Conservation (phyloP, 208 protist genomes). For the Crithidia mellificae region DNA sequence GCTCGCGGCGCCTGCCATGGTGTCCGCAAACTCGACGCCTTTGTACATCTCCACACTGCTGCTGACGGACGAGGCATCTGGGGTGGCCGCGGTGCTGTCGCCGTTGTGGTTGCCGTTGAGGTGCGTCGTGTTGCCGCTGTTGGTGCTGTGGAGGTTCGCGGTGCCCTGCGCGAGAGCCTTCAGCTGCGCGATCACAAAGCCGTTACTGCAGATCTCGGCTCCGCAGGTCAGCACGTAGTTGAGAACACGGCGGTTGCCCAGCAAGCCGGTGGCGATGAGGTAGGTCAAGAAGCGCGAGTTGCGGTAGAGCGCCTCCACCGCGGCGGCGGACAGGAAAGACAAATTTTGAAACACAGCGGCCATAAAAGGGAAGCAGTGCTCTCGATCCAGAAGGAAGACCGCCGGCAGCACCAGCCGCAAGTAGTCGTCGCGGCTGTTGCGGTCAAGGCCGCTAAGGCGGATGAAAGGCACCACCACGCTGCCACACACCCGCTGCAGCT, state of each 20-base stretch:
- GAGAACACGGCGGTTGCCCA: conserved; percentile 17
- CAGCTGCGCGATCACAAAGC: conserved; percentile 48
- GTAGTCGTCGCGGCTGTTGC: conserved; percentile 15
- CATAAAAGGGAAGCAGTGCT: conserved; percentile 51
- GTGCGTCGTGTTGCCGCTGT: neutral
- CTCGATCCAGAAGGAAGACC: conserved; percentile 47
- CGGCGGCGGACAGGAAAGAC: conserved; percentile 7
- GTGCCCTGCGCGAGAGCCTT: conserved; percentile 16
- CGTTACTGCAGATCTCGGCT: conserved; percentile 46
- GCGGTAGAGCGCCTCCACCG: conserved; percentile 44
- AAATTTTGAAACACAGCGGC: conserved; percentile 27
- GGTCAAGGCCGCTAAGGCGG: conserved; percentile 9
- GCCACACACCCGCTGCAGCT: conserved; percentile 12
- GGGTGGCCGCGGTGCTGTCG: neutral
- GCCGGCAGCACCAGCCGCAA: conserved; percentile 42
- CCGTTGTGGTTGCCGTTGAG: neutral
- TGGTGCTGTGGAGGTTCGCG: neutral
- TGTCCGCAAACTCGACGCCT: conserved; percentile 17
- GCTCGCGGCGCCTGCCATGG: neutral
- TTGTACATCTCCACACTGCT: conserved; percentile 25
- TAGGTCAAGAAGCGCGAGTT: conserved; percentile 54
- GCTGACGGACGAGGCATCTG: neutral
- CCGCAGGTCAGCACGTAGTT: conserved; percentile 30
- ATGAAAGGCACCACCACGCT: conserved; percentile 4
- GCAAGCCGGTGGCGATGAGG: conserved; percentile 24